These are phyloP conservation scores for Tetrahymena malaccensis DNA, from an alignment of 73 alveolate genomes.

Conservation along the genomic window DNA sequence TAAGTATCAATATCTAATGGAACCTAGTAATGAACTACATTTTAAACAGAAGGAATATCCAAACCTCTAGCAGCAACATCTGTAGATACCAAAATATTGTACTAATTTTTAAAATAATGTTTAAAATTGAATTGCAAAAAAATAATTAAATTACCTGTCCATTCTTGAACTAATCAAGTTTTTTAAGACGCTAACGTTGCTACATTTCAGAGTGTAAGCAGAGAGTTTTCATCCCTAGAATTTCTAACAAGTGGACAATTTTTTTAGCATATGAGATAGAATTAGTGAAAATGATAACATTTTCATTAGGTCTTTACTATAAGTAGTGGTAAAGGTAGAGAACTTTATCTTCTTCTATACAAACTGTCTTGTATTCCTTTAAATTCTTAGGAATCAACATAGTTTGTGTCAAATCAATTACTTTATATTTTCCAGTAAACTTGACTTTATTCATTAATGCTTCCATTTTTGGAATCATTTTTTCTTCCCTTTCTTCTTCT, in stretches of 20 bases:
- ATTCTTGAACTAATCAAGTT: conserved; percentile 73
- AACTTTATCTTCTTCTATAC: conserved; percentile 72
- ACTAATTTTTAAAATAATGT: neutral
- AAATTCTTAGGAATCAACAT: conserved; percentile 54
- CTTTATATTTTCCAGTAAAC: conserved; percentile 45
- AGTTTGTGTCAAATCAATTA: conserved; percentile 61
- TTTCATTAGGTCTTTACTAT: conserved; percentile 41
- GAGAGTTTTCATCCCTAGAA: conserved; percentile 38
- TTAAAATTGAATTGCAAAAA: neutral
- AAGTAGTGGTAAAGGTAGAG: conserved; percentile 66
- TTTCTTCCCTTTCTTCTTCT: conserved; percentile 8
- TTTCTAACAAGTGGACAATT: conserved; percentile 57
- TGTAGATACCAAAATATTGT: conserved; percentile 84
- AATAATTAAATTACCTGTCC: neutral
- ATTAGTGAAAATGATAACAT: conserved; percentile 81
- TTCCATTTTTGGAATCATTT: conserved; percentile 26
- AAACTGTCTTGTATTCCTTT: conserved; percentile 22
- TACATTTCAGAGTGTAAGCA: conserved; percentile 85
- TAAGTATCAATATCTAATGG: conserved; percentile 90
- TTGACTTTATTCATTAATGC: conserved; percentile 21
- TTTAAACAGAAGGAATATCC: conserved; percentile 87
- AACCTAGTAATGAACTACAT: conserved; percentile 87
- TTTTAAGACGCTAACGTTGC: conserved; percentile 82
- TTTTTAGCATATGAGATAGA: conserved; percentile 86
- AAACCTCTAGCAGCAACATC: conserved; percentile 98